phyloP scores from a whole-genome alignment of 2,329 filamentous ascomycete genomes.

The Phialophora macrospora region DNA sequence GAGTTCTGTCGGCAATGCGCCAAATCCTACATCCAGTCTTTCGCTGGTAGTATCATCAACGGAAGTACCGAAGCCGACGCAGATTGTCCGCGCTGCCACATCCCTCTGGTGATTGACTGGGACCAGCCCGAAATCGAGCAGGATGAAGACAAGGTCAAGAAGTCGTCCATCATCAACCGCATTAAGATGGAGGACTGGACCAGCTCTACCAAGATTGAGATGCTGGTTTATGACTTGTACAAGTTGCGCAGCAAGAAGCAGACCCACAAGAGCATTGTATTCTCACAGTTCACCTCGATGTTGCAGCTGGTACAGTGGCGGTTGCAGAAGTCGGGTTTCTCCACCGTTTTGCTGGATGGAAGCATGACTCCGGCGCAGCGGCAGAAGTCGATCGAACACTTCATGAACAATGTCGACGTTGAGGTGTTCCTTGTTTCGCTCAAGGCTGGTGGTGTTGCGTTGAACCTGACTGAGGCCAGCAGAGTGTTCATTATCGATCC shows the following conservation, averaged over 20 bases:
- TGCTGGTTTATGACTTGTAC: conserved; percentile 92
- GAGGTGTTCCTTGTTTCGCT: conserved; percentile 96
- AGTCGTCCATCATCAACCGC: conserved; percentile 95
- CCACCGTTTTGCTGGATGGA: conserved; percentile 96
- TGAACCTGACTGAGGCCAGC: conserved; percentile 94
- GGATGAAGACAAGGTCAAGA: conserved; percentile 83
- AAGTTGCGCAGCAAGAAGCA: conserved; percentile 89
- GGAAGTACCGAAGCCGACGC: conserved; percentile 52
- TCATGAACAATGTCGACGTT: conserved; percentile 92
- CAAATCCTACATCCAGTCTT: conserved; percentile 78
- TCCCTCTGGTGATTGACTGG: conserved; percentile 84
- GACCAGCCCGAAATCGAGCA: conserved; percentile 96
- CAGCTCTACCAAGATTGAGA: conserved; percentile 96
- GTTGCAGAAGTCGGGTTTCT: conserved; percentile 92
- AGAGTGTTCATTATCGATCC: conserved; percentile 96
- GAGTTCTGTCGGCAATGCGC: conserved; percentile 86
- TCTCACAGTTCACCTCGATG: conserved; percentile 97
- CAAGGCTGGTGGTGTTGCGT: conserved; percentile 91
- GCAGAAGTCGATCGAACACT: conserved; percentile 91
- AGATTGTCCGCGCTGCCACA: conserved; percentile 87
- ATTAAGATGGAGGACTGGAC: conserved; percentile 99
- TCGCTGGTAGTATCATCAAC: conserved; percentile 55
- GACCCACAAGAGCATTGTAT: conserved; percentile 95
- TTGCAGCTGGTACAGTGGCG: conserved; percentile 96
- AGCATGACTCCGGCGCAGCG: conserved; percentile 95